Percentiles rank a stretch among this genome's conserved stretches.
Conservation (phyloP, 2,329 filamentous ascomycete species). For the Aureobasidium sp. region DNA sequence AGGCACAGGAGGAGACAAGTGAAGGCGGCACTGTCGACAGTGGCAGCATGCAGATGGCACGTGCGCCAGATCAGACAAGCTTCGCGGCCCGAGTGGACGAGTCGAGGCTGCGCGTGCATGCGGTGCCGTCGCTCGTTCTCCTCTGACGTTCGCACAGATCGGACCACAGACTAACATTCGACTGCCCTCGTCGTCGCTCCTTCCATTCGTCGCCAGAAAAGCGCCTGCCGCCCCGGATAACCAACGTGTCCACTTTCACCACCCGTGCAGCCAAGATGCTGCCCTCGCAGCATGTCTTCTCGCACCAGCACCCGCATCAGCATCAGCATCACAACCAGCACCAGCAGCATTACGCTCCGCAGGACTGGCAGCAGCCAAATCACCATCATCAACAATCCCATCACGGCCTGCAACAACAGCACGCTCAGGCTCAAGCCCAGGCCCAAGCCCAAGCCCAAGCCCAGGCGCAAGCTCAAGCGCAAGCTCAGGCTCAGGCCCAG, state of each 20-base stretch:
- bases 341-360: conserved; percentile 40
- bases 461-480: conserved; percentile 34
- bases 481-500: conserved; percentile 30
- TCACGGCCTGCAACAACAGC: conserved; percentile 55
- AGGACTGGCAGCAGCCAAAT: conserved; percentile 46
- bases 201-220: background rate
- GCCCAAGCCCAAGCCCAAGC: conserved; percentile 30
- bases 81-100: conserved; percentile 7
- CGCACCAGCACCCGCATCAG: conserved; percentile 50
- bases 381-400: conserved; percentile 37
- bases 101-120: conserved; percentile 3
- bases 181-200: background rate
- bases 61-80: background rate
- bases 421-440: conserved; percentile 36
- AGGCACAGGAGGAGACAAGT: background rate
- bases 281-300: conserved; percentile 51
- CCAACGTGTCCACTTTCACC: conserved; percentile 8
- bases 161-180: conserved; percentile 2
- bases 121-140: conserved; percentile 2
- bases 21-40: background rate
- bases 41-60: conserved; percentile 1
- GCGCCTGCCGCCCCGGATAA: background rate
- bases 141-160: background rate
- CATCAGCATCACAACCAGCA: conserved; percentile 37
- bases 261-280: conserved; percentile 18